Base-by-base conservation (phyloP, 2,329 filamentous ascomycete species). In the Coniella vitis region DNA sequence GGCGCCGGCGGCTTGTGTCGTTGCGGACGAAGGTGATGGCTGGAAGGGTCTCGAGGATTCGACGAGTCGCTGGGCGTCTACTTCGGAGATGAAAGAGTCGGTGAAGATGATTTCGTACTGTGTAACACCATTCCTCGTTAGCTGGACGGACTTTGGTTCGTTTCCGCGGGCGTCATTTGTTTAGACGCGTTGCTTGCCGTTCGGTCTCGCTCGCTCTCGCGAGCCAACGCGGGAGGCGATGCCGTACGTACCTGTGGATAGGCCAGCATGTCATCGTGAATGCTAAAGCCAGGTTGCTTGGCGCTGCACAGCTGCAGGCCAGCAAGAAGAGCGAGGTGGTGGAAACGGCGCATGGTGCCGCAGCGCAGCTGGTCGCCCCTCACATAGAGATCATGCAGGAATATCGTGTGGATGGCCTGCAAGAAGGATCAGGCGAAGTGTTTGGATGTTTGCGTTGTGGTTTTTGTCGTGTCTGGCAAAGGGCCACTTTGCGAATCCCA, bases 251-350 rank as follows among this genome's bases (percentile, higher is more conserved):
- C 87, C 76, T 93, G 88, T 10, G 90, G 90, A 67, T 86, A 89
- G 16, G 89, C 89, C 49, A 95, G 76, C 45, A 95, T 67, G 63
- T 96, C 90, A 62, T 95, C 88, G 60, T 93, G 83, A 49, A 95
- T 86, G 69, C 84, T 95, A 71, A 95, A 95, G 47, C 73, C 69
- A 7, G 69, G 71, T 39, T 75, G 72, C 39, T 72, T 71, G 56
- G 75, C 77, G 55, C 57, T 60, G 57, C 65, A 68, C 25, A 77
- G 67, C 63, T 68, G 73, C 55, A 70, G 57, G 42, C 61, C 60
- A 38, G 69, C 69, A 49, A 78, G 60, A 40, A 79, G 57, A 13
- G 69, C 56, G 46, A 77, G 49, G 49, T 67, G 64, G 58, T 67
- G 64, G 58, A 69, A 61, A 62, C 69, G 72, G 68, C 75, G 74